Evolutionary conservation across 768 basidiomycete genomes (phyloP), one percentile per base, ranked within the genome.

Genomic region (Rhodotorula sphaerocarpa): DNA sequence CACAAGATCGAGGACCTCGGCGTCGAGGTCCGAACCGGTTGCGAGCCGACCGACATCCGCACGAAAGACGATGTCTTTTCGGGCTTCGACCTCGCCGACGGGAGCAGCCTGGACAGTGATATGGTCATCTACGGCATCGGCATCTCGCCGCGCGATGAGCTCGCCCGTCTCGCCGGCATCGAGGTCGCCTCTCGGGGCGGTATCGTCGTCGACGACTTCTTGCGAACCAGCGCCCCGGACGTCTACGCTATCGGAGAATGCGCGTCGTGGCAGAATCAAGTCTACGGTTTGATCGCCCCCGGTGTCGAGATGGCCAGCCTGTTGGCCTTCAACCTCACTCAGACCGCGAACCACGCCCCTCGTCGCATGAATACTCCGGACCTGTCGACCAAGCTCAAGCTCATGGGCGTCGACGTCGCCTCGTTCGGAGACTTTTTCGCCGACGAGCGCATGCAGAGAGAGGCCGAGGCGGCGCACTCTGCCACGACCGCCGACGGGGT

Each of bases 201-300:
- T 0, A 78, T 87, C 64, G 70, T 79, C 7, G 82, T 86, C 12
- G 77, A 80, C 34, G 82, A 85, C 59, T 74, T 76, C 55, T 74
- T 87, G 50, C 73, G 77, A 70, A 86, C 85, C 2, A 83, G 79
- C 15, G 80, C 78, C 1, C 70, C 79, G 44, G 81, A 82, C 55
- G 80, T 86, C 10, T 87, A 81, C 66, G 86, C 86, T 10, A 83
- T 88, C 51, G 86, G 86, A 7, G 86, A 87, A 73, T 88, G 86
- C 71, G 85, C 85, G 2, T 79, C 77, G 51, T 87, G 84, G 84
- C 62, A 70, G 55, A 3, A 25, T 16, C 45, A 63, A 44, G 82
- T 80, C n/a, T 87, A 85, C 68, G 86, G 86, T 5, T 76, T 88
- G 15, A 85, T 87, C 69, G 85, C 81, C 4, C 86, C 86, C n/a